phyloP scores from a whole-genome alignment of 2,329 filamentous ascomycete species.

The Cladophialophora bantiana region DNA sequence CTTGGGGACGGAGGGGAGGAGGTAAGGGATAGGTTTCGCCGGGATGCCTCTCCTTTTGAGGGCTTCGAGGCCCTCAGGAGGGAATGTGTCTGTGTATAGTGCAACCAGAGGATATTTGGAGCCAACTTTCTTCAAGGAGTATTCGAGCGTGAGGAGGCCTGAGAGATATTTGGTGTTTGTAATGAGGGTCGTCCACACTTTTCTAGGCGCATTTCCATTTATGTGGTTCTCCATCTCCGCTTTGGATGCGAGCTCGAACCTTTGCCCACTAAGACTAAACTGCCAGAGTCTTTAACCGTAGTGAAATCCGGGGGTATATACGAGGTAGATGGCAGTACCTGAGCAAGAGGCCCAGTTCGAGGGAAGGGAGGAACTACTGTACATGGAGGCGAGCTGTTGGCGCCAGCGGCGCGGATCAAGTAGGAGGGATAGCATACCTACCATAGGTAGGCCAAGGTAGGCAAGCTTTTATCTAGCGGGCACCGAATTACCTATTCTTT shows the following conservation, averaged over 20 bases:
- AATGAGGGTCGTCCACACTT: constrained; percentile 87
- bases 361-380: neutral
- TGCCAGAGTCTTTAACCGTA: neutral
- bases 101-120: constrained; percentile 80
- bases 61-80: constrained; percentile 70
- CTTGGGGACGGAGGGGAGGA: constrained; percentile 69
- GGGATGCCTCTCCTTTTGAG: constrained; percentile 74
- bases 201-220: constrained; percentile 29
- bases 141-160: constrained; percentile 80
- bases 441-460: too few relatives aligned
- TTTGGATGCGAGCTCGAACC: constrained; percentile 1
- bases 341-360: constrained; percentile 19
- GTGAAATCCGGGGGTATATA: neutral
- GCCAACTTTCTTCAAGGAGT: constrained; percentile 70
- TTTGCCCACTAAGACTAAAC: neutral
- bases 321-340: neutral
- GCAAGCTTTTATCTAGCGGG: constrained; percentile 12
- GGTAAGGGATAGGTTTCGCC: constrained; percentile 72
- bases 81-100: constrained; percentile 81
- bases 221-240: constrained; percentile 6
- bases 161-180: constrained; percentile 83
- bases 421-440: neutral
- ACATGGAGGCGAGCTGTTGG: constrained; percentile 11
- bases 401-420: neutral
- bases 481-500: neutral